phyloP scores from a whole-genome alignment of 352 stramenopile genomes.

The Phytophthora brassicae region DNA sequence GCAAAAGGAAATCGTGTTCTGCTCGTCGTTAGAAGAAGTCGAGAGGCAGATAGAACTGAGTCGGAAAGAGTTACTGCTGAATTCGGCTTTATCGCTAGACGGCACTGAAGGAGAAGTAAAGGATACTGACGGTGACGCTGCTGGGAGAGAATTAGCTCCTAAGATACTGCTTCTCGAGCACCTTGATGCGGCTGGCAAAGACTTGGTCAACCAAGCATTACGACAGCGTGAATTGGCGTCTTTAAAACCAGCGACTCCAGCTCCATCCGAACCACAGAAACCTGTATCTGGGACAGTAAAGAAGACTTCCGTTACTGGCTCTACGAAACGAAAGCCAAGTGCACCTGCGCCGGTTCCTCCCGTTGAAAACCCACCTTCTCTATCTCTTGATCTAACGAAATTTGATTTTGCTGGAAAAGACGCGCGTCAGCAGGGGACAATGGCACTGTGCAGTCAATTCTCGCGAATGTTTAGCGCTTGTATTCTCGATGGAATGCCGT shows the following conservation, averaged over 20 bases:
- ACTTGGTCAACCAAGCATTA: conserved; percentile 13
- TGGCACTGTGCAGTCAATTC: conserved; percentile 22
- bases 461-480: conserved; percentile 19
- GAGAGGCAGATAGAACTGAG: conserved; percentile 18
- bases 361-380: not conserved
- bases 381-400: conserved; percentile 7
- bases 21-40: conserved; percentile 25
- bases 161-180: conserved; percentile 51
- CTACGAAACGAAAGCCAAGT: conserved; percentile 20
- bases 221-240: conserved; percentile 8
- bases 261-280: conserved; percentile 20
- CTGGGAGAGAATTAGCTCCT: conserved; percentile 2
- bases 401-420: not conserved
- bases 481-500: conserved; percentile 33
- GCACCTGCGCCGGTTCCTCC: not conserved
- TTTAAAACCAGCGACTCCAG: conserved; percentile 16
- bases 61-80: conserved; percentile 9
- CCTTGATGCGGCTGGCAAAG: conserved; percentile 17
- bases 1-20: conserved; percentile 38
- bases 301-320: conserved; percentile 18
- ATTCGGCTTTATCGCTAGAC: conserved; percentile 5
- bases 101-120: conserved; percentile 1
- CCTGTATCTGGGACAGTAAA: conserved; percentile 13
- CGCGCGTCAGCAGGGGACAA: conserved; percentile 10
- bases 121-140: not conserved